Base-by-base conservation (phyloP, 2,329 filamentous ascomycete genomes). In the Diaporthe citrichinensis region DNA sequence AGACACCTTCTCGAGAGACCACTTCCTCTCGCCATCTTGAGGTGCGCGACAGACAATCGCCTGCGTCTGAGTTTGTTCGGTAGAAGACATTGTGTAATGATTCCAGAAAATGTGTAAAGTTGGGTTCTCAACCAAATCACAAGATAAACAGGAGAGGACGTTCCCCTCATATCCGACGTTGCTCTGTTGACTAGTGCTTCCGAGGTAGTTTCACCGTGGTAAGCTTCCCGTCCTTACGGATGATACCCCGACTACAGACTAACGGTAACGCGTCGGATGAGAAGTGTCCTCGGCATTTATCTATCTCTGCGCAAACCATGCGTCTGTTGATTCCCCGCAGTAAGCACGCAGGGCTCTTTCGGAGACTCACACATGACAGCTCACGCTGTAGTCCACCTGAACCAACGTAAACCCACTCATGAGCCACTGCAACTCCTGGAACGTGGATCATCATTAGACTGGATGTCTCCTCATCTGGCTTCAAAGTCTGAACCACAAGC, bases 41-140 rank as follows among this genome's bases (percentile, higher is more conserved):
- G 61, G 61, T 31, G 61, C 15, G 41, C 61, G 61, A 17, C 39
- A 65, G 25, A 65, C 61, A 65, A 65, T 65, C 17, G 61, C 61
- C 41, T 34, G 61, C 4, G 61, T 65, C 6, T 65, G 39, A 8
- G 34, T 49, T 14, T 65, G 15, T n/a, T 46, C 41, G 15, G 17
- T 34, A 17, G 41, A 49, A 2, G 41, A 46, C 61, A 49, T 65
- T 0, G 12, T 65, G 10, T 14, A n/a, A 8, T 31, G 14, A 7
- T 23, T 2, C 2, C 2, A 57, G 31, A 41, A 20, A 31, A 10
- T 31, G 9, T 31, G 25, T 23, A 7, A 23, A 31, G 39, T 14
- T 23, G 4, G 12, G 9, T n/a, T n/a, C 15, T 65, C 15, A 14
- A 31, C 34, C 15, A 46, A 46, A 3, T 3, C 15, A 12, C 6